These are phyloP conservation scores for Oryza nivara DNA, from an alignment of 176 grass and related monocot species.

Conservation along the genomic window DNA sequence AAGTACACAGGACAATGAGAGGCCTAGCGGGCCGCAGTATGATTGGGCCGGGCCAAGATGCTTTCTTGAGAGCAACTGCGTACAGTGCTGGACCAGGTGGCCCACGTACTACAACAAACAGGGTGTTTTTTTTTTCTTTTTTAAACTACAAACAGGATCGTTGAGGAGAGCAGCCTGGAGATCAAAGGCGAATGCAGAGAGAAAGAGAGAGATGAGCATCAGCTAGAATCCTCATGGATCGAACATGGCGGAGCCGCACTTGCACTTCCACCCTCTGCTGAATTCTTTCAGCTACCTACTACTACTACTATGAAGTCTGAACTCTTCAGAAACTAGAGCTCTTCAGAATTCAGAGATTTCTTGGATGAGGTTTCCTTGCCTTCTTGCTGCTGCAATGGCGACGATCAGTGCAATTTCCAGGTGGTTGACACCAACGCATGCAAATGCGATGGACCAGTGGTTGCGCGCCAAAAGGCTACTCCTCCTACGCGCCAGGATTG, in stretches of 20 bases:
- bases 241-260: constrained; percentile 62
- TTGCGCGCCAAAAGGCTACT: constrained; percentile 35
- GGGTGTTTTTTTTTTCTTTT: no score
- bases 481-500: not conserved
- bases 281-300: no score
- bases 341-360: not conserved
- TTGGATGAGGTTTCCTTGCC: not conserved
- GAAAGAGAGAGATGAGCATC: no score
- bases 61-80: no score
- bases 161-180: no score
- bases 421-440: not conserved
- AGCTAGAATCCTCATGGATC: constrained; percentile 35
- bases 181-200: no score
- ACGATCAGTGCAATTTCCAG: not conserved
- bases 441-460: not conserved
- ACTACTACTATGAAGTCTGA: not conserved
- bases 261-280: constrained; percentile 56
- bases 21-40: no score
- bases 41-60: no score
- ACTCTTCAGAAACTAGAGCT: not conserved
- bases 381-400: not conserved
- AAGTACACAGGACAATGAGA: no score
- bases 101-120: no score
- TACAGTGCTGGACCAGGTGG: no score
- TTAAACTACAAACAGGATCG: no score